Percentiles rank a stretch among this genome's conserved stretches.
These are phyloP conservation scores for Coniochaeta sp. DNA, from an alignment of 2,329 filamentous ascomycete genomes.

Conservation along the genomic window DNA sequence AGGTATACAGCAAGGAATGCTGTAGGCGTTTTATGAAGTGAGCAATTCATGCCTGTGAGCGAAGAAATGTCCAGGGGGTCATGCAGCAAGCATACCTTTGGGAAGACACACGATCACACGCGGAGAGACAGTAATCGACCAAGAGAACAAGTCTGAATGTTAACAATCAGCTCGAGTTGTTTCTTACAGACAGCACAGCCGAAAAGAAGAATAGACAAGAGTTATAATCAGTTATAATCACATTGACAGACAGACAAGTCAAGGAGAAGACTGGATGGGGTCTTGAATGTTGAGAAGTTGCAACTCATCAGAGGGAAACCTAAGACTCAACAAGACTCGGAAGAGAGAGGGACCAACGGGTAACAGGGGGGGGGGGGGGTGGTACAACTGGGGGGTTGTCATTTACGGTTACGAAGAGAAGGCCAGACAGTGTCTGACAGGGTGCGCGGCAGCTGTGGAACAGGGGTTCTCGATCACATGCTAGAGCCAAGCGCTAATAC, in stretches of 20 bases:
- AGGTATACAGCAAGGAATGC: slow-evolving; percentile 1
- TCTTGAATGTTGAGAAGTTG: not conserved
- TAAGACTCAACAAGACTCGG: not conserved
- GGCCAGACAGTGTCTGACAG: no score
- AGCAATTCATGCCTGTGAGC: not conserved
- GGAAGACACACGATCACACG: not conserved
- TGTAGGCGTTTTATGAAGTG: not conserved
- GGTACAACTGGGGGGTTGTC: no score
- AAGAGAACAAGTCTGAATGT: not conserved
- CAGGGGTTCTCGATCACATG: not conserved
- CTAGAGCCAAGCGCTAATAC: not conserved
- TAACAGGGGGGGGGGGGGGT: no score
- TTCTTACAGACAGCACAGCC: no score
- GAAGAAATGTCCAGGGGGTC: not conserved
- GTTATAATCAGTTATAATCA: no score
- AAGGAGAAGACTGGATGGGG: not conserved
- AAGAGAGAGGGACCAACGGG: no score
- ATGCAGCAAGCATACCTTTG: not conserved
- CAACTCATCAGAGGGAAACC: no score
- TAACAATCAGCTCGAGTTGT: not conserved
- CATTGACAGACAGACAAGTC: no score
- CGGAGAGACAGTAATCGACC: not conserved
- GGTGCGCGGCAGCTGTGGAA: not conserved
- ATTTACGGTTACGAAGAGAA: no score
- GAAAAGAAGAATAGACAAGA: no score